Conservation (phyloP, 192 early-diverging fungal genomes). For the Entomortierella beljakovae region DNA sequence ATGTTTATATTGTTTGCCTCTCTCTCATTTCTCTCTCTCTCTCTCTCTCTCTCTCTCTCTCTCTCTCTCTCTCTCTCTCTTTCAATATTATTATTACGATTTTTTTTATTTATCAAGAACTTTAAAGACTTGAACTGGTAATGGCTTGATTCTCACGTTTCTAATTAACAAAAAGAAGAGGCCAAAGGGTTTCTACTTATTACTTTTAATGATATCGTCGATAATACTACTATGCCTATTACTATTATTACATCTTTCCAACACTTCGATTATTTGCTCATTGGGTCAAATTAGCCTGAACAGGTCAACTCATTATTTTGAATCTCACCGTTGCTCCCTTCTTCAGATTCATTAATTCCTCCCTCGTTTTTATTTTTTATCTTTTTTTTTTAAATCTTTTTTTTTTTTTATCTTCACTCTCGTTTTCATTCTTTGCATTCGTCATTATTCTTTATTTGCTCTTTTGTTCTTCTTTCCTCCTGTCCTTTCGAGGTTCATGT, state of each 20-base stretch:
- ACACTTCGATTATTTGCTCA: too few relatives aligned
- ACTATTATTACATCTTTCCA: too few relatives aligned
- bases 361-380: not conserved
- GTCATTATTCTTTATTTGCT: too few relatives aligned
- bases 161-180: not conserved
- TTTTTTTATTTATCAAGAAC: not conserved
- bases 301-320: not conserved
- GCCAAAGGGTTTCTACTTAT: not conserved
- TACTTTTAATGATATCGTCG: not conserved
- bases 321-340: too few relatives aligned
- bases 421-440: not conserved
- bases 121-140: not conserved
- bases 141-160: not conserved
- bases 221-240: too few relatives aligned
- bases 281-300: too few relatives aligned
- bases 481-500: not conserved
- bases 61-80: slow-evolving; percentile 4
- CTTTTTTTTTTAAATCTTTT: not conserved
- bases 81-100: too few relatives aligned
- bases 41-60: slow-evolving; percentile 7
- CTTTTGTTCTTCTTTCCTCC: not conserved
- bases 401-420: not conserved
- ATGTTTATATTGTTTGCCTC: not conserved
- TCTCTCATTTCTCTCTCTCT: not conserved
- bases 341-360: too few relatives aligned